Base-by-base conservation (phyloP, 495 filamentous ascomycete genomes). In the Chaetomium fimeti region DNA sequence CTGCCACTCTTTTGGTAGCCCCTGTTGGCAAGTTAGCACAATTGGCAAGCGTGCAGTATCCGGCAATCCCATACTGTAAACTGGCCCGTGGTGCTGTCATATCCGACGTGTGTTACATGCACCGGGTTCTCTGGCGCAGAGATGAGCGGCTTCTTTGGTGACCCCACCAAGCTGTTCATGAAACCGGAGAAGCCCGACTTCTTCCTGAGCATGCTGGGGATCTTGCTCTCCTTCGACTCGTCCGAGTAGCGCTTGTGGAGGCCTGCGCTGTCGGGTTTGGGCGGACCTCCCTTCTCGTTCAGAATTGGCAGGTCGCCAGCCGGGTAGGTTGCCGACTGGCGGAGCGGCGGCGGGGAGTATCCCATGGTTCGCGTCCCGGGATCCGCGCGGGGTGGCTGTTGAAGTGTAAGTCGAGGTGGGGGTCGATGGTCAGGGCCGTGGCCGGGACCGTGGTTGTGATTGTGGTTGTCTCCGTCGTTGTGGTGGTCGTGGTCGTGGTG, bases 1-100 rank as follows among this genome's bases (percentile, higher is more conserved):
- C 77, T 98, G 94, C 94, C 94, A 98, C 82, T 98, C 94, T 75
- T 95, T 96, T 2, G 94, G 94, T 40, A 98, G 80, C 65, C 94
- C 94, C 91, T 95, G 69, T 58, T 51, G 63, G 63, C 43, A 56
- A 64, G 66, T 78, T 68, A 78, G 72, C 62, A 61, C 36, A 15
- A 16, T 59, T 9, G 32, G 32, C 32, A 36, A 57, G 43, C 45
- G 5, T 2, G 47, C 18, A 62, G n/a, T 63, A 25, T 32, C 11
- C 48, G 5, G 9, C 2, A 52, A 52, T 43, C n/a, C 56, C 90
- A 65, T 83, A 95, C 91, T 42, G 94, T 98, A 75, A 97, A 98
- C 76, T 97, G 91, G 61, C 94, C 94, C 4, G 94, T 98, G 68
- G 91, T 85, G 78, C 95, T 96, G 75, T 98, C 93, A 74, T 96